phyloP scores from a whole-genome alignment of 148 eudicot genomes.

The Vaccinium vitisidaea region DNA sequence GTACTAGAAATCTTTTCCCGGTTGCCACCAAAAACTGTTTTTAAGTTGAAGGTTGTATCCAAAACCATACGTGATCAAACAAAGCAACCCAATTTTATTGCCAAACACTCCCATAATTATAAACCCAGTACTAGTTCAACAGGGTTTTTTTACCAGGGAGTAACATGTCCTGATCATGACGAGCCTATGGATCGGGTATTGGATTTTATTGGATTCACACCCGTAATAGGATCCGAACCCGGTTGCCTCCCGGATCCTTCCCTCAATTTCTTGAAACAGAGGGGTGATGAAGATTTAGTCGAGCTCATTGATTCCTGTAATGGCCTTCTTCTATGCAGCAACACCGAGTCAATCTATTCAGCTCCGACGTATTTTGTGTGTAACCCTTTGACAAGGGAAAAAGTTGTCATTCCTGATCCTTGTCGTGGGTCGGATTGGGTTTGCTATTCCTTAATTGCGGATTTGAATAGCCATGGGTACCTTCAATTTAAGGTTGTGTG shows the following conservation, averaged over 20 bases:
- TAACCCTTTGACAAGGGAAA: slow-evolving; percentile 16
- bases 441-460: slow-evolving; percentile 8
- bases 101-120: neutral
- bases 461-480: neutral
- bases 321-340: slow-evolving; percentile 20
- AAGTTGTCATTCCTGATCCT: slow-evolving; percentile 1
- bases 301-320: slow-evolving; percentile 9
- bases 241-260: neutral
- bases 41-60: neutral
- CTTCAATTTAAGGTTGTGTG: neutral
- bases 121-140: neutral
- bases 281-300: neutral
- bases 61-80: neutral
- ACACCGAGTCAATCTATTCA: neutral
- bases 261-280: neutral
- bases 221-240: neutral
- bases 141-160: neutral
- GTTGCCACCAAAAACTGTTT: neutral
- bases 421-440: neutral
- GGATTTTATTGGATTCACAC: neutral
- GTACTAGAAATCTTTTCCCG: slow-evolving; percentile 4
- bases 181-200: neutral
- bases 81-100: neutral
- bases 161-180: neutral
- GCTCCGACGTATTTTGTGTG: slow-evolving; percentile 9